Percentiles rank a stretch among this genome's conserved stretches.
Evolutionary conservation across 2,329 filamentous ascomycete genomes (phyloP).

Genomic region (Talaromyces sp.): DNA sequence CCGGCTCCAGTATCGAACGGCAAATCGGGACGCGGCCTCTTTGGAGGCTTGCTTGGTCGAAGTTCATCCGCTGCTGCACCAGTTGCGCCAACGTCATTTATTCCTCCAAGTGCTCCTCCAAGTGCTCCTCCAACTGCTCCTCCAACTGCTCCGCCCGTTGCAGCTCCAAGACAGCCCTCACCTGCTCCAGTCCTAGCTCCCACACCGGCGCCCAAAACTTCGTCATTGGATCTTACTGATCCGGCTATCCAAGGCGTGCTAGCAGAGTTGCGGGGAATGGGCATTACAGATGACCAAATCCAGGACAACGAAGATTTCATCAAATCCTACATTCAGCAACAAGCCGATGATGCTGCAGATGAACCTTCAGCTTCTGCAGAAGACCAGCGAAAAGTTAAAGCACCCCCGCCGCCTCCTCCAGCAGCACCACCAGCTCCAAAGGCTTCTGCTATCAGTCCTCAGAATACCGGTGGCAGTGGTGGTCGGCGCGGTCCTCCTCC

Average conservation of each 20-base stretch:
- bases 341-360: slow-evolving; percentile 42
- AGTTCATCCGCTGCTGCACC: slow-evolving; percentile 21
- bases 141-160: slow-evolving; percentile 15
- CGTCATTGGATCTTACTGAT: slow-evolving; percentile 56
- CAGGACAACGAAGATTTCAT: slow-evolving; percentile 65
- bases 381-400: slow-evolving; percentile 46
- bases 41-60: slow-evolving; percentile 41
- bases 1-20: slow-evolving; percentile 38
- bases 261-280: slow-evolving; percentile 58
- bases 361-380: slow-evolving; percentile 38
- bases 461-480: slow-evolving; percentile 53
- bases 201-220: slow-evolving; percentile 30
- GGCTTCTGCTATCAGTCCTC: slow-evolving; percentile 49
- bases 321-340: slow-evolving; percentile 61
- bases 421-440: slow-evolving; percentile 42
- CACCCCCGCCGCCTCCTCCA: slow-evolving; percentile 61
- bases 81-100: slow-evolving; percentile 8
- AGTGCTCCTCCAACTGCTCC: slow-evolving; percentile 24
- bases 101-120: slow-evolving; percentile 17
- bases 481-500: slow-evolving; percentile 57
- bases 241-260: slow-evolving; percentile 58
- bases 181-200: slow-evolving; percentile 18
- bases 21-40: slow-evolving; percentile 49
- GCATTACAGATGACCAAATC: slow-evolving; percentile 64
- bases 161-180: slow-evolving; percentile 22